Evolutionary conservation across 352 stramenopile species (phyloP).

Genomic region (Pythium aquatile): DNA sequence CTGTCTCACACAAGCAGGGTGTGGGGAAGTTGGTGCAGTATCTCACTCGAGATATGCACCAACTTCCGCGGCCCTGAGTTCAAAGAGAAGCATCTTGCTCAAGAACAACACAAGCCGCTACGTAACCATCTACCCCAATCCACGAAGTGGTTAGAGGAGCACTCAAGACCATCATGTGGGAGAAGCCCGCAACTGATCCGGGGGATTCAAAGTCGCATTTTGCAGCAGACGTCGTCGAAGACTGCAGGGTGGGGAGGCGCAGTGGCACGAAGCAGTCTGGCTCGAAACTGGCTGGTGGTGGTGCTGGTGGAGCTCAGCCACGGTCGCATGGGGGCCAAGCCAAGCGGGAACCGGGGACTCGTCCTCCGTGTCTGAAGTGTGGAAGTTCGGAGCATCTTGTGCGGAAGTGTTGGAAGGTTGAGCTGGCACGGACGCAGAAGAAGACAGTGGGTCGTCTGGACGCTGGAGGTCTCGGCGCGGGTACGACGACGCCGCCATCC

Average conservation of each 20-base stretch:
- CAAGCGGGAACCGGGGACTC: not conserved
- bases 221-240: no score
- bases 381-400: not conserved
- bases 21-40: no score
- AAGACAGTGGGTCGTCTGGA: not conserved
- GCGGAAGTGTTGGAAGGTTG: not conserved
- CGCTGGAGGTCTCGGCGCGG: not conserved
- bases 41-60: no score
- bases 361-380: conserved; percentile 10
- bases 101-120: not conserved
- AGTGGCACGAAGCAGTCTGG: not conserved
- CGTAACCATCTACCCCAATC: not conserved
- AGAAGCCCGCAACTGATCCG: not conserved
- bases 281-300: not conserved
- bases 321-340: not conserved
- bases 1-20: no score
- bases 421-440: not conserved
- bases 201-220: not conserved
- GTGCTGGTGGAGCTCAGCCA: not conserved
- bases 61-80: no score
- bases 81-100: no score
- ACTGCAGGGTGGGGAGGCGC: not conserved
- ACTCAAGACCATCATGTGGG: conserved; percentile 1
- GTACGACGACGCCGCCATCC: not conserved
- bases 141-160: not conserved